Percentiles rank a stretch among this genome's conserved stretches.
Evolutionary conservation across 2,329 filamentous ascomycete species (phyloP).

Genomic region (Cercospora zeina): DNA sequence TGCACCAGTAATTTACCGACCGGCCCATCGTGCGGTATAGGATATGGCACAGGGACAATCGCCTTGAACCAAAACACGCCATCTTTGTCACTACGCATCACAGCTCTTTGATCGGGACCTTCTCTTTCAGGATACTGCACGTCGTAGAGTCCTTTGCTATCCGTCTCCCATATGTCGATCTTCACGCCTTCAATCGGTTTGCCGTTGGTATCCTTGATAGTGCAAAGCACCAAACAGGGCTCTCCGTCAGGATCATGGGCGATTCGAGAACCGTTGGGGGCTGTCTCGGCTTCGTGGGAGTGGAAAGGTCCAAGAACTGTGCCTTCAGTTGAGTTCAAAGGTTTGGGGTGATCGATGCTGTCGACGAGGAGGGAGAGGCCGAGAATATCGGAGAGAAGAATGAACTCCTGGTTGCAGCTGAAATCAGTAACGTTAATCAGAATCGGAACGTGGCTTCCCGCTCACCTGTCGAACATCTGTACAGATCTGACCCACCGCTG

Average conservation of each 20-base stretch:
- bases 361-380: slow-evolving; percentile 79
- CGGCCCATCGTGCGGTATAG: slow-evolving; percentile 80
- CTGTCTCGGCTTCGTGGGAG: slow-evolving; percentile 69
- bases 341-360: slow-evolving; percentile 80
- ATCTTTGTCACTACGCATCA: slow-evolving; percentile 67
- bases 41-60: slow-evolving; percentile 81
- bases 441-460: background rate
- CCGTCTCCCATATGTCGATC: slow-evolving; percentile 84
- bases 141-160: slow-evolving; percentile 77
- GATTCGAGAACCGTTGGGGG: slow-evolving; percentile 61
- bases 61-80: slow-evolving; percentile 83
- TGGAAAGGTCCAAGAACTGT: slow-evolving; percentile 82
- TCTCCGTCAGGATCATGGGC: slow-evolving; percentile 68
- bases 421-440: background rate
- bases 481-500: slow-evolving; percentile 70
- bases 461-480: slow-evolving; percentile 69
- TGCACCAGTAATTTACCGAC: slow-evolving; percentile 69
- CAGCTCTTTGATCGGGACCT: slow-evolving; percentile 69
- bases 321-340: slow-evolving; percentile 67
- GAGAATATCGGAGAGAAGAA: slow-evolving; percentile 76
- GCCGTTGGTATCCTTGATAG: slow-evolving; percentile 64
- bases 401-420: slow-evolving; percentile 55
- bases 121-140: slow-evolving; percentile 69
- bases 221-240: slow-evolving; percentile 72
- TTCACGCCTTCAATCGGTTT: slow-evolving; percentile 65